Percentiles rank a stretch among this genome's conserved stretches.
Evolutionary conservation across 805 yeast species (phyloP).

Genomic region (Torulaspora microellipsoides): DNA sequence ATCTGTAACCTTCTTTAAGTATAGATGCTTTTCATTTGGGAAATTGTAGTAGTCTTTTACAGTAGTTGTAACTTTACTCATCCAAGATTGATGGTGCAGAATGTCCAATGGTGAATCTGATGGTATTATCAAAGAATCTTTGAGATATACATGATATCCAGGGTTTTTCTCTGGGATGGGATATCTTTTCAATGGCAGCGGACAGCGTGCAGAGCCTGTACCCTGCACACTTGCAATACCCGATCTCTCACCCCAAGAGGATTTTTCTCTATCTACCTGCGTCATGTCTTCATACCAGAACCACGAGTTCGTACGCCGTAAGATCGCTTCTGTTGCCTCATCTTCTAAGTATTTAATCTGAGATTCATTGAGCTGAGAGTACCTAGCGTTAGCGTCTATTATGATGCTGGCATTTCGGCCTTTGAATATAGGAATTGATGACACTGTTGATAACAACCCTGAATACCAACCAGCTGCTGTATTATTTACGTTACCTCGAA

Average conservation of each 20-base stretch:
- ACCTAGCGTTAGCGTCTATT: constrained; percentile 21
- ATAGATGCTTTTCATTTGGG: constrained; percentile 36
- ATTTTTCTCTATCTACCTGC: constrained; percentile 8
- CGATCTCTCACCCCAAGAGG: constrained; percentile 11
- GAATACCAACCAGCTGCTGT: constrained; percentile 16
- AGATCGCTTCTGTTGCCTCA: constrained; percentile 25
- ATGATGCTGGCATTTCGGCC: constrained; percentile 1
- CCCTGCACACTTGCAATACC: constrained; percentile 30
- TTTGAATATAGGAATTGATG: constrained; percentile 12
- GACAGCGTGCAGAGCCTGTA: constrained; percentile 30
- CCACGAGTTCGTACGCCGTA: constrained; percentile 26
- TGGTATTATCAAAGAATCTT: constrained; percentile 32
- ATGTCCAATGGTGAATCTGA: constrained; percentile 24
- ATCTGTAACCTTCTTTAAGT: constrained; percentile 27
- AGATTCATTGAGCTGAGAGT: constrained; percentile 25
- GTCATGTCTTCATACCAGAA: constrained; percentile 33
- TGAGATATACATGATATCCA: constrained; percentile 22
- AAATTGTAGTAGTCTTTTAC: constrained; percentile 37
- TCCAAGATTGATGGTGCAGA: constrained; percentile 32
- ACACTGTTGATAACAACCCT: constrained; percentile 11
- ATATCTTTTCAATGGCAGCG: constrained; percentile 24
- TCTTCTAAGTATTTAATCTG: constrained; percentile 26
- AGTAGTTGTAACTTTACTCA: constrained; percentile 35
- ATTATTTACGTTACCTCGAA: background rate
- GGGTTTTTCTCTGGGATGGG: constrained; percentile 17